Evolutionary conservation across 495 filamentous ascomycete genomes (phyloP).

Genomic region (Cudoniella acicularis): DNA sequence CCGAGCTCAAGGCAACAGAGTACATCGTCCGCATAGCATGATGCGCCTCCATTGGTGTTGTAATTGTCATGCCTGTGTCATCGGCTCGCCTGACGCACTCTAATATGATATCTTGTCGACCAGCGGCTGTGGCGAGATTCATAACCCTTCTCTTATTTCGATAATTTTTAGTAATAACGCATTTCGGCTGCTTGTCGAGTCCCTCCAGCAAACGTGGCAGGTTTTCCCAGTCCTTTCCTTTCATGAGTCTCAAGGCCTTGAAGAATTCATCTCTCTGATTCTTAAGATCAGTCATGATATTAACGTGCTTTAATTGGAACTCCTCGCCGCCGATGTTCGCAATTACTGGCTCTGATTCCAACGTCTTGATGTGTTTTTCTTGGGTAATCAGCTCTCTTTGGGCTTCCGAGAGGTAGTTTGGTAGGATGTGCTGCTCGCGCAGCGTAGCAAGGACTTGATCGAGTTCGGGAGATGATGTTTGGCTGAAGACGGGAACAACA

Average conservation of each 20-base stretch:
- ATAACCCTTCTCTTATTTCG: not conserved
- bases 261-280: conserved; percentile 33
- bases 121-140: conserved; percentile 34
- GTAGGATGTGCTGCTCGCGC: conserved; percentile 62
- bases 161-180: not conserved
- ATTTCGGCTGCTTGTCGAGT: conserved; percentile 38
- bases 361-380: conserved; percentile 42
- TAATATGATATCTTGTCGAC: conserved; percentile 45
- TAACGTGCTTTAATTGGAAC: conserved; percentile 49
- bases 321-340: conserved; percentile 58
- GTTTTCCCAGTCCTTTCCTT: conserved; percentile 57
- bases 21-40: conserved; percentile 51
- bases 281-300: conserved; percentile 31
- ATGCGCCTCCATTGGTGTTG: conserved; percentile 34
- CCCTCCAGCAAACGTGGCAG: conserved; percentile 56
- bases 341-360: conserved; percentile 55
- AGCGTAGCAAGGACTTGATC: conserved; percentile 38
- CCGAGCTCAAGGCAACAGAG: conserved; percentile 37
- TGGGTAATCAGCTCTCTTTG: conserved; percentile 56
- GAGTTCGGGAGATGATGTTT: conserved; percentile 49
- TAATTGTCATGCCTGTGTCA: conserved; percentile 49
- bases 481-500: conserved; percentile 44
- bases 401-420: conserved; percentile 49
- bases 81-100: conserved; percentile 44
- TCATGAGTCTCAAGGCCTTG: conserved; percentile 46